These are phyloP conservation scores for Cicer chorassanicum DNA, from an alignment of 306 rosid genomes.

Conservation along the genomic window DNA sequence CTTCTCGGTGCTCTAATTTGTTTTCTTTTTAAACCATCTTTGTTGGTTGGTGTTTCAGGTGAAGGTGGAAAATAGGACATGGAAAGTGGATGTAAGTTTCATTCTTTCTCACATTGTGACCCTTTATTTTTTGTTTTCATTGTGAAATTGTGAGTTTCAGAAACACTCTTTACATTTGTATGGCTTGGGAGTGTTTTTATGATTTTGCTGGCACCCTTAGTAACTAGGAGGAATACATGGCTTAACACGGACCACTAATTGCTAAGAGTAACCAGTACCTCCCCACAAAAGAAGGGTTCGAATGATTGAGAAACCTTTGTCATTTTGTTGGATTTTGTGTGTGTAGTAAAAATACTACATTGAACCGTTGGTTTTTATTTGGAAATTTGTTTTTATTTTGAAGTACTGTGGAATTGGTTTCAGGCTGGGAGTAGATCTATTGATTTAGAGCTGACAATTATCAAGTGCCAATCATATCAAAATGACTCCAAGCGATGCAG, in stretches of 20 bases:
- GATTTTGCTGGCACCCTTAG: not conserved
- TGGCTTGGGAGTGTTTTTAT: conserved; percentile 5
- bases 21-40: not conserved
- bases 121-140: not conserved
- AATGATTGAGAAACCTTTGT: no score
- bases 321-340: conserved; percentile 1
- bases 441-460: conserved; percentile 88
- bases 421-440: conserved; percentile 95
- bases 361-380: not conserved
- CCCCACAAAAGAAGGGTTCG: no score
- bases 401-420: conserved; percentile 39
- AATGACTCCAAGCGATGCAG: conserved; percentile 93
- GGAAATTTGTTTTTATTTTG: not conserved
- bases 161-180: not conserved
- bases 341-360: not conserved
- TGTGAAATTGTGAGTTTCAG: not conserved
- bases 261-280: no score
- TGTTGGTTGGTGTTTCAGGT: conserved; percentile 66
- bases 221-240: not conserved
- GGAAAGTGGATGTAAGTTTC: conserved; percentile 95
- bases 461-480: conserved; percentile 88
- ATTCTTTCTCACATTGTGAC: not conserved
- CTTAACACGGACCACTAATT: not conserved
- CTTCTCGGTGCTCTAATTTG: conserved; percentile 1
- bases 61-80: conserved; percentile 83